Conservation (phyloP, 2,329 filamentous ascomycete genomes). For the Trichoderma sp. region DNA sequence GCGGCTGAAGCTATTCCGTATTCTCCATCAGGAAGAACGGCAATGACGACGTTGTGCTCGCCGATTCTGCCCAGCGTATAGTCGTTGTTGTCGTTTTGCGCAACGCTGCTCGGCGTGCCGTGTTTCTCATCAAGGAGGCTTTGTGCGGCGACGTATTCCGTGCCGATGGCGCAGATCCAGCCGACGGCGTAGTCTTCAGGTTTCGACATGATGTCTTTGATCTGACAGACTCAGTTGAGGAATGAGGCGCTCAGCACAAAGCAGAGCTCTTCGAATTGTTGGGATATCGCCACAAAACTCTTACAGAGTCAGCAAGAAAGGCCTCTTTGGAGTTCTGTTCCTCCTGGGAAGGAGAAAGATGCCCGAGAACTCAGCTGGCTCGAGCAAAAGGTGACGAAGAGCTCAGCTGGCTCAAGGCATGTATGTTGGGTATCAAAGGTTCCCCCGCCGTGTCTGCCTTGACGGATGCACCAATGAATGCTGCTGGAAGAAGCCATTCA, state of each 20-base stretch:
- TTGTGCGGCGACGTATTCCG: not conserved
- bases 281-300: not conserved
- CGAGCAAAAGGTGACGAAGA: too few species aligned
- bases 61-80: not conserved
- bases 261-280: too few species aligned
- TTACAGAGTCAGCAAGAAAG: not conserved
- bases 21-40: not conserved
- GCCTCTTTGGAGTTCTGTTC: not conserved
- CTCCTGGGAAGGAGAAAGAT: too few species aligned
- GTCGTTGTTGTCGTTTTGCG: not conserved
- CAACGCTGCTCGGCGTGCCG: not conserved
- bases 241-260: not conserved
- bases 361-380: too few species aligned
- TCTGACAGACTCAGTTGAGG: not conserved
- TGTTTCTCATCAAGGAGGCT: not conserved
- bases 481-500: too few species aligned
- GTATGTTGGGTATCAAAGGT: too few species aligned
- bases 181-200: conserved; percentile 6
- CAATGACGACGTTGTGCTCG: not conserved
- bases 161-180: conserved; percentile 1
- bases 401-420: too few species aligned
- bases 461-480: too few species aligned
- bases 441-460: too few species aligned
- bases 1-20: not conserved
- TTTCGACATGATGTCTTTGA: not conserved